These are phyloP conservation scores for Penicillium bovifimosum DNA, from an alignment of 495 filamentous ascomycete species.

Conservation along the genomic window DNA sequence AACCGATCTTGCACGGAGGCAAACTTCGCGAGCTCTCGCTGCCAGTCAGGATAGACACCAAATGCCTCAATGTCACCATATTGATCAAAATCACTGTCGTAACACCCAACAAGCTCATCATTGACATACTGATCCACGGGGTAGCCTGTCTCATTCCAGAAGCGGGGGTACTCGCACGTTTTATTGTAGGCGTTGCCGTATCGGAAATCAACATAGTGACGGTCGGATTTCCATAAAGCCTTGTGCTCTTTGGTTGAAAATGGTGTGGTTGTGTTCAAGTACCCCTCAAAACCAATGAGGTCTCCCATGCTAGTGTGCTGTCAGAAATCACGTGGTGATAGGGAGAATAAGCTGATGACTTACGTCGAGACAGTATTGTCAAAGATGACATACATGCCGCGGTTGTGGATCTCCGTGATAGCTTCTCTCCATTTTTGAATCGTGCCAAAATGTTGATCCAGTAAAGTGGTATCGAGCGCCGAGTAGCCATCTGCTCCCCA, in stretches of 20 bases:
- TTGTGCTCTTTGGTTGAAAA: conserved; percentile 54
- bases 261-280: conserved; percentile 59
- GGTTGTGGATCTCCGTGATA: conserved; percentile 58
- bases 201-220: conserved; percentile 60
- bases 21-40: conserved; percentile 66
- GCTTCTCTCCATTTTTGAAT: conserved; percentile 59
- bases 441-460: conserved; percentile 64
- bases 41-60: conserved; percentile 62
- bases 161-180: conserved; percentile 58
- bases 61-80: conserved; percentile 67
- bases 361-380: conserved; percentile 69
- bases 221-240: conserved; percentile 52
- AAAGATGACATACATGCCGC: conserved; percentile 66
- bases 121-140: conserved; percentile 42
- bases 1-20: conserved; percentile 71
- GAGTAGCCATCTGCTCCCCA: conserved; percentile 66
- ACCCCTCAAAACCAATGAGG: conserved; percentile 63
- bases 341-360: conserved; percentile 18
- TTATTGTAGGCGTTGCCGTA: conserved; percentile 53
- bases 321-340: background rate
- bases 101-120: conserved; percentile 52
- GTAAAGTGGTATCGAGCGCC: conserved; percentile 63
- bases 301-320: conserved; percentile 52
- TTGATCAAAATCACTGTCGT: conserved; percentile 66
- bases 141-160: conserved; percentile 61